Evolutionary conservation across 2,329 filamentous ascomycete genomes (phyloP).

Genomic region (Monosporascus sp.): DNA sequence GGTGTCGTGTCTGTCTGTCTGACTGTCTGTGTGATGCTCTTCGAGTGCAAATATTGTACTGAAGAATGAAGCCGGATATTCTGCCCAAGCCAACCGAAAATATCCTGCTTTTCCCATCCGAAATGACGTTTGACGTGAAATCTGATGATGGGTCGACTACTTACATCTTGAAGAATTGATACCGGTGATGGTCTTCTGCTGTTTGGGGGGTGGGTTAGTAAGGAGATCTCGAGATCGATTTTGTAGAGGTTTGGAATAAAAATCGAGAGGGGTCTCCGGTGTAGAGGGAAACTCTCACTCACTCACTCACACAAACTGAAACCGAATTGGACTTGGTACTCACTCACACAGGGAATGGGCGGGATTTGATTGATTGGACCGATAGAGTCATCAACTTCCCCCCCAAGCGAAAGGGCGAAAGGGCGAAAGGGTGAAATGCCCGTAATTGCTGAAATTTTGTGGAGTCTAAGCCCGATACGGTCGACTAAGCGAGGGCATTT

Average conservation of each 20-base stretch:
- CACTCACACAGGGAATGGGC: not conserved
- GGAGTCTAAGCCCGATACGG: slow-evolving; percentile 19
- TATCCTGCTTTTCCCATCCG: no score
- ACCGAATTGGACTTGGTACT: not conserved
- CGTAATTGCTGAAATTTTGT: slow-evolving; percentile 20
- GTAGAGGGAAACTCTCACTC: not conserved
- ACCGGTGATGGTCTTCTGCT: slow-evolving; percentile 25
- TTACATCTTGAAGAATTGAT: slow-evolving; percentile 28
- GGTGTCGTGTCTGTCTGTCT: not conserved
- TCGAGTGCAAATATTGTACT: not conserved
- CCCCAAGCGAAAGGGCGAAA: not conserved
- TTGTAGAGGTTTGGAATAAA: slow-evolving; percentile 1
- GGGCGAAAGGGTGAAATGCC: not conserved
- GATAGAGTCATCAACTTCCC: not conserved
- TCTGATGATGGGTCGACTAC: slow-evolving; percentile 8
- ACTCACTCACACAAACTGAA: not conserved
- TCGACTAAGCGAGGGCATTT: slow-evolving; percentile 25
- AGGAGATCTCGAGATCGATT: slow-evolving; percentile 3
- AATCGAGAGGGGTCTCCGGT: not conserved
- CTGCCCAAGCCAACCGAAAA: no score
- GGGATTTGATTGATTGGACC: not conserved
- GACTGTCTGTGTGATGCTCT: not conserved
- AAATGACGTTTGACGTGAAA: not conserved
- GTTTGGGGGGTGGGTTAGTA: slow-evolving; percentile 19
- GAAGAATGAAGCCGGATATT: not conserved